These are phyloP conservation scores for Saturnispora mendoncae DNA, from an alignment of 805 yeast genomes.

Conservation along the genomic window DNA sequence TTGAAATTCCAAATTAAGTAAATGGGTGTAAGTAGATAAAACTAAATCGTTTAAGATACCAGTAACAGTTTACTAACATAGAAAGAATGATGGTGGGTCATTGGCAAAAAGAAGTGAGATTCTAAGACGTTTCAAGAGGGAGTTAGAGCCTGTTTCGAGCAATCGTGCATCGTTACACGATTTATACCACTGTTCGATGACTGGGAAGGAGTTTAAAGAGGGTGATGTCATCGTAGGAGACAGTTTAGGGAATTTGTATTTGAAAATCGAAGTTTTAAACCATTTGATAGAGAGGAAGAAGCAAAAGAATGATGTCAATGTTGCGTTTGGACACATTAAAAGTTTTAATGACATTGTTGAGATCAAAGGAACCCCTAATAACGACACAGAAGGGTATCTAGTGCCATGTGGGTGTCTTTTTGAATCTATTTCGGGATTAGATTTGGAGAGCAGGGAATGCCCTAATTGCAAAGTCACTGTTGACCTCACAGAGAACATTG, in stretches of 20 bases:
- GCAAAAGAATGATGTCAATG: neutral
- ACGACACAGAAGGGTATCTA: neutral
- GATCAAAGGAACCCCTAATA: neutral
- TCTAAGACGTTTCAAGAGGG: constrained; percentile 13
- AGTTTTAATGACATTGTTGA: neutral
- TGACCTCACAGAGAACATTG: neutral
- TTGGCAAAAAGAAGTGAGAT: constrained; percentile 52
- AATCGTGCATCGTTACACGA: neutral
- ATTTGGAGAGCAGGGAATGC: neutral
- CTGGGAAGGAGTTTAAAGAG: constrained; percentile 11
- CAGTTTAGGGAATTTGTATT: constrained; percentile 53
- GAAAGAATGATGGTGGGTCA: constrained; percentile 64
- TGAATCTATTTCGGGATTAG: neutral
- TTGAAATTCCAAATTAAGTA: too few relatives aligned
- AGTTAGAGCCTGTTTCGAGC: neutral
- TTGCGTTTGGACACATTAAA: neutral
- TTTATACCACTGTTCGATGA: neutral
- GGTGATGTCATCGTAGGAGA: constrained; percentile 31
- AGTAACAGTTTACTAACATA: neutral
- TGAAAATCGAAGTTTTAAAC: constrained; percentile 55
- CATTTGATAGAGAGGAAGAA: constrained; percentile 29
- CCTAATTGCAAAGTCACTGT: neutral
- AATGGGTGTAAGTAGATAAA: too few relatives aligned
- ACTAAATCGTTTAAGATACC: too few relatives aligned
- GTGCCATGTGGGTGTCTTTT: constrained; percentile 1